These are phyloP conservation scores for Penicillium waksmanii DNA, from an alignment of 495 filamentous ascomycete species.

Conservation along the genomic window DNA sequence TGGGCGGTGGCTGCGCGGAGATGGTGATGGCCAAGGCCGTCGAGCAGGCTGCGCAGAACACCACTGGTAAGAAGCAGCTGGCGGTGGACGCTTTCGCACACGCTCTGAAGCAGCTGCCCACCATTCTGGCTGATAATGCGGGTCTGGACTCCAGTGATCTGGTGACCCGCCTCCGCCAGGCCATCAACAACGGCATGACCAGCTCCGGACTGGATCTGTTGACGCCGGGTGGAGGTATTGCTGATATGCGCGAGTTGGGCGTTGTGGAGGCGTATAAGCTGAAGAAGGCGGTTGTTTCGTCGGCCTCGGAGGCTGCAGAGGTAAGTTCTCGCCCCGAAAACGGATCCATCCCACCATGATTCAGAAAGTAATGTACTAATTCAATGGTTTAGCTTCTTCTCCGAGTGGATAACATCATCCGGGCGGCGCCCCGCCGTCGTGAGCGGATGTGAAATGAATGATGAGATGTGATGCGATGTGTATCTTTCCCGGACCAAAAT, in stretches of 20 bases:
- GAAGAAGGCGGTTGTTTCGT: constrained; percentile 94
- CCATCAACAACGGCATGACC: constrained; percentile 91
- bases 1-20: constrained; percentile 95
- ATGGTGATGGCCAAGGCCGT: constrained; percentile 99
- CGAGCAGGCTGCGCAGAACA: constrained; percentile 89
- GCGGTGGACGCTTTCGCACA: constrained; percentile 88
- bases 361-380: background rate
- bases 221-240: constrained; percentile 88
- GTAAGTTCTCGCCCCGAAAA: constrained; percentile 47
- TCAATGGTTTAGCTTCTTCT: constrained; percentile 62
- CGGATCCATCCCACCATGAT: background rate
- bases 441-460: constrained; percentile 65
- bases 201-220: constrained; percentile 88
- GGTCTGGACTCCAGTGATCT: constrained; percentile 94
- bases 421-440: constrained; percentile 72
- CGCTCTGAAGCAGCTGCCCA: constrained; percentile 90
- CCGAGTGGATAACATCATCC: constrained; percentile 86
- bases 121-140: constrained; percentile 96
- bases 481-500: constrained; percentile 16
- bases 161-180: constrained; percentile 86
- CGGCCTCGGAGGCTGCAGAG: constrained; percentile 94
- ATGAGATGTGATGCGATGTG: constrained; percentile 24
- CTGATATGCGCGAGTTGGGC: constrained; percentile 94
- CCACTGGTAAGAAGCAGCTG: constrained; percentile 93
- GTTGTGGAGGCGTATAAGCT: constrained; percentile 99